phyloP scores from a whole-genome alignment of 2,329 filamentous ascomycete genomes.

The Monilinia polystroma region DNA sequence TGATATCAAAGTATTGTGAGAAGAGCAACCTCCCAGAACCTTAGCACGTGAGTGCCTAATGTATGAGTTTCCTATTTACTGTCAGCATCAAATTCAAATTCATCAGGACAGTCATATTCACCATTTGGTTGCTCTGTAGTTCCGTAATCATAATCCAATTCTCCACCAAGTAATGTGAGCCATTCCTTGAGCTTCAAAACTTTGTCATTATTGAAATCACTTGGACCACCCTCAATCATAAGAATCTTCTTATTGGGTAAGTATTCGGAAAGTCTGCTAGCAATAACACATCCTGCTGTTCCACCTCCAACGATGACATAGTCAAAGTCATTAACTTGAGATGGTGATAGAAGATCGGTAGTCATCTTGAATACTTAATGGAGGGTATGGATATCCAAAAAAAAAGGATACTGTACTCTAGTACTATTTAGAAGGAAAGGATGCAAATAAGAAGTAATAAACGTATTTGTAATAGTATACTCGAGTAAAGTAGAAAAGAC shows the following conservation, averaged over 20 bases:
- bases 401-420: not conserved
- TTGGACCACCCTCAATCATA: conserved; percentile 84
- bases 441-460: not conserved
- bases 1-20: conserved; percentile 90
- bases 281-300: conserved; percentile 50
- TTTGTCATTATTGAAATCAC: conserved; percentile 83
- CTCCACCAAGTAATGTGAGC: conserved; percentile 78
- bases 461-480: conserved; percentile 17
- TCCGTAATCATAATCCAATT: conserved; percentile 88
- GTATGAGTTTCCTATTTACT: conserved; percentile 71
- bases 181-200: conserved; percentile 86
- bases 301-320: conserved; percentile 53
- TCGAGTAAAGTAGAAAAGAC: not conserved
- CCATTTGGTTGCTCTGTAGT: conserved; percentile 85
- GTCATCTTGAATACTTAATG: conserved; percentile 33
- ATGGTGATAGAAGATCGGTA: conserved; percentile 37
- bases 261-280: conserved; percentile 61
- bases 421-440: not conserved
- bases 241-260: conserved; percentile 79
- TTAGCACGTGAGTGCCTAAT: conserved; percentile 92
- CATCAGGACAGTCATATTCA: conserved; percentile 55
- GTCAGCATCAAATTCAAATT: conserved; percentile 25
- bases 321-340: conserved; percentile 44
- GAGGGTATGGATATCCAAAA: conserved; percentile 1
- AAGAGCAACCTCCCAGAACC: conserved; percentile 88